Evolutionary conservation across 2,329 filamentous ascomycete species (phyloP), one percentile per base, ranked within the genome.

Genomic region (Emydomyces testavorans): DNA sequence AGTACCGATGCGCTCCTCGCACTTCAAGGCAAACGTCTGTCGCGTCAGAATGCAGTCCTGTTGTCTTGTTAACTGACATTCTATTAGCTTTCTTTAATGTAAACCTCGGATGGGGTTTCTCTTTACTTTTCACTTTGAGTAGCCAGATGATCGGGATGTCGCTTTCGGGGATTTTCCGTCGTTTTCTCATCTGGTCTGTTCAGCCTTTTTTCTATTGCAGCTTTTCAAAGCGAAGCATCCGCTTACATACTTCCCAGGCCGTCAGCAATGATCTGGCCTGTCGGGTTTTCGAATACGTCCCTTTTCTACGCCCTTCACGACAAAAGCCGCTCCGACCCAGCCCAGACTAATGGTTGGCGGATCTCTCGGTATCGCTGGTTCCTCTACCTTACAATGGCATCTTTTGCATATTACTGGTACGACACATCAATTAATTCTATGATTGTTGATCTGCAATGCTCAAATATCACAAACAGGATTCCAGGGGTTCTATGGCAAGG

Each of bases 281-380:
- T 28, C 15, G 82, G 78, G 44, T 68, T 87, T 20, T 80, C 82
- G 44, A 75, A 76, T 3, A 76, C 82, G 6, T 76, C 80, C 0
- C 64, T 86, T 26, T 81, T 86, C 69, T 80, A 81, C 54, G 80
- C 82, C 51, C 80, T 88, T 70, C 83, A 88, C 58, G 82, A 86
- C 55, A 74, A 75, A 54, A 68, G 68, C 10, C 60, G 65, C 21
- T 70, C 74, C 0, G 72, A 79, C 52, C 74, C 78, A 53, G 64
- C 64, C 21, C 71, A 73, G 76, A 60, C 76, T 64, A 31, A 74
- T 62, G 83, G 83, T 2, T 84, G 83, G 57, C 72, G 59, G 7
- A 80, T 86, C 65, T 75, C 80, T 1, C 73, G 80, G 40, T 84
- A 82, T 56, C 70, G 71, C 50, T 81, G 78, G 71, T 85, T 84